Percentiles rank a stretch among this genome's conserved stretches.
Conservation (phyloP, 140 eudicot genomes). For the Bidens hawaiensis region DNA sequence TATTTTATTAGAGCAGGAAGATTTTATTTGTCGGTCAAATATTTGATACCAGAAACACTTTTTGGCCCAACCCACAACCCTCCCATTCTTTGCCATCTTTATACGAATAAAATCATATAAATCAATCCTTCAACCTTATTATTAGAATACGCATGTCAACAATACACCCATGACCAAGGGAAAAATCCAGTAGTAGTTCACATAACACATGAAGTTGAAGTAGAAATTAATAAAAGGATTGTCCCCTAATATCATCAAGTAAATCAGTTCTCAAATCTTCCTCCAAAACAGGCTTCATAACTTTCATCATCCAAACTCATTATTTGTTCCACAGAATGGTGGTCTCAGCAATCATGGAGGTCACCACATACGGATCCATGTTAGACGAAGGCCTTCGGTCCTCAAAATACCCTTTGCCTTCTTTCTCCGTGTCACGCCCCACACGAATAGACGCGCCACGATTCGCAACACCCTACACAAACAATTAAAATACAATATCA, state of each 20-base stretch:
- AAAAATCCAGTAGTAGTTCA: no score
- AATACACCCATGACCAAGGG: no score
- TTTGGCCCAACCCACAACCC: no score
- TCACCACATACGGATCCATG: constrained; percentile 46
- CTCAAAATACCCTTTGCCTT: constrained; percentile 49
- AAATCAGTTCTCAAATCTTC: constrained; percentile 14
- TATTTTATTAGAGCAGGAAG: no score
- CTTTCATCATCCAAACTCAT: constrained; percentile 8
- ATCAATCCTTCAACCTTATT: no score
- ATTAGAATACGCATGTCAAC: no score
- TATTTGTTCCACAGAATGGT: constrained; percentile 37
- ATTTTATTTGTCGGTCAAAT: no score
- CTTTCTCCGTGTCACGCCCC: constrained; percentile 43
- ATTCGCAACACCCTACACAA: constrained; percentile 55
- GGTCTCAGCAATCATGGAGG: constrained; percentile 65
- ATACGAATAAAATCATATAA: no score
- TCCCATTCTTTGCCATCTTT: no score
- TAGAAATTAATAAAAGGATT: constrained; percentile 20
- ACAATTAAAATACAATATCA: background rate
- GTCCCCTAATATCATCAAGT: constrained; percentile 19
- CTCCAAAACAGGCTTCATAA: constrained; percentile 31
- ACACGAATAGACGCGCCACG: constrained; percentile 62
- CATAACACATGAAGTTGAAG: constrained; percentile 5
- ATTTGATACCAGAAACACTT: no score
- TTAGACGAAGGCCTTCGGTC: constrained; percentile 47